Evolutionary conservation across 2,329 filamentous ascomycete species (phyloP).

Genomic region (Nigrograna mackinnonii): DNA sequence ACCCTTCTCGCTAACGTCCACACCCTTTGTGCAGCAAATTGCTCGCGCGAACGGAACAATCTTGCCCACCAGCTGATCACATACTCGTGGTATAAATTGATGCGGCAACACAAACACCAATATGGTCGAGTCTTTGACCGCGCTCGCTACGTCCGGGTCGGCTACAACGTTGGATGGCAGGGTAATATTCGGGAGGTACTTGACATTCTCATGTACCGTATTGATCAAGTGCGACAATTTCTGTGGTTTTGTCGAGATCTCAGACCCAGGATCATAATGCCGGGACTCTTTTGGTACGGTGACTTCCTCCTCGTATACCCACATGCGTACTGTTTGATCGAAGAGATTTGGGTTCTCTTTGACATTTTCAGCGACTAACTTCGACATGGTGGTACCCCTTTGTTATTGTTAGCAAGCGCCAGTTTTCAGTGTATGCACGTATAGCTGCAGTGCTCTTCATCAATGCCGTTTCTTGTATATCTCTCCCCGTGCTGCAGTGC

Average conservation of each 20-base stretch:
- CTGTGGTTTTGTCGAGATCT: constrained; percentile 67
- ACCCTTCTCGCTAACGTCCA: constrained; percentile 85
- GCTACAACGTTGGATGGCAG: constrained; percentile 84
- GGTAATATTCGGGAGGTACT: constrained; percentile 89
- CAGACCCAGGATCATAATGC: constrained; percentile 67
- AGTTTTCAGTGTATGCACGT: too few species aligned
- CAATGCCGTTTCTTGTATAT: too few species aligned
- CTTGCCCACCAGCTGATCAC: constrained; percentile 81
- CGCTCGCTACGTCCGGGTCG: constrained; percentile 77
- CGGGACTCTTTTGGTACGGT: constrained; percentile 71
- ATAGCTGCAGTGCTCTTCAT: too few species aligned
- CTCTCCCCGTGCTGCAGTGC: too few species aligned
- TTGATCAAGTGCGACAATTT: constrained; percentile 95
- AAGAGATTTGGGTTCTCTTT: constrained; percentile 78
- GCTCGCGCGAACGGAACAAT: constrained; percentile 91
- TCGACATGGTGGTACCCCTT: constrained; percentile 95
- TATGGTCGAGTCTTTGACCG: constrained; percentile 83
- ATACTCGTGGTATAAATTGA: constrained; percentile 90
- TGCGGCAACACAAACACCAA: constrained; percentile 96
- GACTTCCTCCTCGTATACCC: constrained; percentile 95
- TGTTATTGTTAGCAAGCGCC: constrained; percentile 1
- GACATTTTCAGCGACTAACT: constrained; percentile 94
- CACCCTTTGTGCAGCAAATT: constrained; percentile 97
- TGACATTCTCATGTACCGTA: constrained; percentile 90
- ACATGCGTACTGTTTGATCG: constrained; percentile 92